These are phyloP conservation scores for Pestalotiopsis fici DNA, from an alignment of 2,329 filamentous ascomycete species.

Conservation along the genomic window DNA sequence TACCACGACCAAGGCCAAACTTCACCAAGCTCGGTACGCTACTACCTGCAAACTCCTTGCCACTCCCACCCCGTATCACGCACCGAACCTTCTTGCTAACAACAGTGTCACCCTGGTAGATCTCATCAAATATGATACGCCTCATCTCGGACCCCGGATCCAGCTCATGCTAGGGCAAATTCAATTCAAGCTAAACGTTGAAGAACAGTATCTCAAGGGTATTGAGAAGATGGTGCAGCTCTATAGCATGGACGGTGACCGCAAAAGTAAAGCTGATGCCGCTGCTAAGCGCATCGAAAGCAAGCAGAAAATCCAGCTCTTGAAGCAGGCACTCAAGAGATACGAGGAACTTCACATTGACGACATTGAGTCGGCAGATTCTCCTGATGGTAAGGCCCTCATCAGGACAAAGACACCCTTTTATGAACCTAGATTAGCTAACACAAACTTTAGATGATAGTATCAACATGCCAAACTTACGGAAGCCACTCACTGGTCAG, in stretches of 20 bases:
- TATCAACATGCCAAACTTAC: slow-evolving; percentile 89
- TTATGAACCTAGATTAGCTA: slow-evolving; percentile 1
- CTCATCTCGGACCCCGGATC: slow-evolving; percentile 92
- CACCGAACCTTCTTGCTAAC: slow-evolving; percentile 12
- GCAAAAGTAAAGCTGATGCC: slow-evolving; percentile 92
- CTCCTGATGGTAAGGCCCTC: slow-evolving; percentile 71
- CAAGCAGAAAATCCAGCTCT: slow-evolving; percentile 93
- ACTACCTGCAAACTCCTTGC: neutral
- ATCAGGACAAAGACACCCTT: neutral
- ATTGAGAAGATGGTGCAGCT: slow-evolving; percentile 99
- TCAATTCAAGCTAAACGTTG: slow-evolving; percentile 97
- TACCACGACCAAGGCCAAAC: slow-evolving; percentile 79
- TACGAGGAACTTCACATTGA: slow-evolving; percentile 95
- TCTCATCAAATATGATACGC: slow-evolving; percentile 97
- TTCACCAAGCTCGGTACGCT: slow-evolving; percentile 90
- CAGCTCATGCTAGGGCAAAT: slow-evolving; percentile 99
- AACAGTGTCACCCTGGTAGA: slow-evolving; percentile 53
- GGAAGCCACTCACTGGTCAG: slow-evolving; percentile 93
- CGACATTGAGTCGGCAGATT: slow-evolving; percentile 76
- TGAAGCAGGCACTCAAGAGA: slow-evolving; percentile 94
- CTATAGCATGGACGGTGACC: slow-evolving; percentile 95
- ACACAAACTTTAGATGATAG: slow-evolving; percentile 73
- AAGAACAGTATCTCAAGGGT: slow-evolving; percentile 98
- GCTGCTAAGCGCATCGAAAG: slow-evolving; percentile 89
- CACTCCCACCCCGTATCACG: neutral